Base-by-base conservation (phyloP, 2,329 filamentous ascomycete species). In the Aureobasidium subglaciale region DNA sequence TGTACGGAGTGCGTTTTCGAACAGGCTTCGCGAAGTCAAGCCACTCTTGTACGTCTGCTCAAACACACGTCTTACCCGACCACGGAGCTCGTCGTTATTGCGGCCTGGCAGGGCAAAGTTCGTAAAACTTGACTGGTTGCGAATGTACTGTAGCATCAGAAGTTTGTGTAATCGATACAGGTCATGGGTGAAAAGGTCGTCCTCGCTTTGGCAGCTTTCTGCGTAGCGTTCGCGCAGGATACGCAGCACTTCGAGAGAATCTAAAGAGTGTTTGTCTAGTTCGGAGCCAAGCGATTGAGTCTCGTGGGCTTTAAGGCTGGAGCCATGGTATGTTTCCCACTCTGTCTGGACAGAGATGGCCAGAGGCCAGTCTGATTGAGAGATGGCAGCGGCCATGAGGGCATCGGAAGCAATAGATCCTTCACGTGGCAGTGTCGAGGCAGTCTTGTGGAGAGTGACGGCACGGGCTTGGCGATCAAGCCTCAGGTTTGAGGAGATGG, bases 401-500 rank as follows among this genome's bases (percentile, higher is more conserved):
- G 30, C 29, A 10, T 43, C 38, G 29, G 58, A 46, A 30, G 48
- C 58, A 11, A 59, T 43, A 50, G 43, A 63, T 11, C 53, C 53
- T 20, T 22, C 20, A 18, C 10, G n/a, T 13, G 41, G 18, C n/a
- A 55, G 40, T 24, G 9, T 29, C 10, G 41, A 62, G 10, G 75
- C 73, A 61, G 75, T 66, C 35, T 70, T 60, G 56, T 75, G 74
- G n/a, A 78, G 61, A 13, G 62, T 55, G 10, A 71, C 65, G 10
- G 75, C 69, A 4, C 63, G 61, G 2, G 69, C 68, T 13, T 71
- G 57, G 57, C 73, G 66, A 18, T 69, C 64, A 15, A 75, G 64
- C n/a, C 61, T 64, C 24, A 80, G 59, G 57, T 75, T 71, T 20
- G 78, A 72, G 40, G 68, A 67, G 20, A 77, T 70, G 24, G 74